Conservation (phyloP, 148 eudicot genomes). For the Bassia scoparia region DNA sequence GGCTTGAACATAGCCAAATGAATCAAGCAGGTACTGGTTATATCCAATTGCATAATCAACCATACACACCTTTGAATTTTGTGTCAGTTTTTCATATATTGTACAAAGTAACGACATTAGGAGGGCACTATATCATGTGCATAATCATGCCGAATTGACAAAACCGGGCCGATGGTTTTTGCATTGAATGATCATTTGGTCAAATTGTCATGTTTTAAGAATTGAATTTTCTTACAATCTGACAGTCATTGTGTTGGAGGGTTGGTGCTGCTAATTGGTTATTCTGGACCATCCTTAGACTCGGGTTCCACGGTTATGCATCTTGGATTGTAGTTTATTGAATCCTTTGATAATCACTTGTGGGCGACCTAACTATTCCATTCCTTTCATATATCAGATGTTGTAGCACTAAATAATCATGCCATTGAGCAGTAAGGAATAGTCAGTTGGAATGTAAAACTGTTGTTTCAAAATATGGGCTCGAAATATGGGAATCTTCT, state of each 20-base stretch:
- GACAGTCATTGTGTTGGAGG: constrained; percentile 38
- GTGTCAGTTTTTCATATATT: not conserved
- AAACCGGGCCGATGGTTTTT: no score
- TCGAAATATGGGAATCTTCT: constrained; percentile 46
- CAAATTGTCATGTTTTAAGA: no score
- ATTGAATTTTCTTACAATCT: not conserved
- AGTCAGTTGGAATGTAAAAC: constrained; percentile 53
- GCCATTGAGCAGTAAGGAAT: constrained; percentile 65
- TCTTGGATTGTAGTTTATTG: not conserved
- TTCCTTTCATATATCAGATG: constrained; percentile 26
- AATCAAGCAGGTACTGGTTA: constrained; percentile 40
- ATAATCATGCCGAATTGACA: no score
- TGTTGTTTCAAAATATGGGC: constrained; percentile 42
- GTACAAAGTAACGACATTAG: not conserved
- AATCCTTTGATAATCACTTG: not conserved
- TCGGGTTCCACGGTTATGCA: constrained; percentile 48
- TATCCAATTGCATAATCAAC: not conserved
- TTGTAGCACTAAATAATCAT: constrained; percentile 46
- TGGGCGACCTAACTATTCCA: not conserved
- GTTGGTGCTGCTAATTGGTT: constrained; percentile 54
- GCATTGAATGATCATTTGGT: no score
- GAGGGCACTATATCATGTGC: no score
- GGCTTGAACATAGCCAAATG: constrained; percentile 37
- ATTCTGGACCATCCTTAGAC: constrained; percentile 49
- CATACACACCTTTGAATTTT: no score